Base-by-base conservation (phyloP, 169 alveolate species). In the Cryptosporidium sp. region DNA sequence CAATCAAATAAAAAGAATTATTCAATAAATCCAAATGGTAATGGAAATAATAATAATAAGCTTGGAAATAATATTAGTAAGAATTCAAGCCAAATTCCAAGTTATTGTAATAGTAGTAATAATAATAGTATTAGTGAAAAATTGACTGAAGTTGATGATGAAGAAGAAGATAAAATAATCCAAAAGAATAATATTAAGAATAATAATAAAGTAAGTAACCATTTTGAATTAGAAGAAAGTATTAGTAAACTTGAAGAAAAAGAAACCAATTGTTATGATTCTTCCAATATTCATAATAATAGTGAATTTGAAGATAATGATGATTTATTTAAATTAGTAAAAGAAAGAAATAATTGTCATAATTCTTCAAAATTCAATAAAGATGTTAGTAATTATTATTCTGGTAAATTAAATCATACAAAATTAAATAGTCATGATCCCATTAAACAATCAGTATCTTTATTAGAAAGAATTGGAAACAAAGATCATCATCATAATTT, bases 81-180 rank as follows among this genome's bases (percentile, higher is more conserved):
- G 16, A 53, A 26, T 45, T 23, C 86, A 6, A 52, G 58, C 70
- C 21, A 42, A 56, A 56, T 53, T 33, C 21, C 12, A 7, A 52
- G 52, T 42, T n/a, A 29, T 56, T 56, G 56, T 18, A 73, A 56
- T 35, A 60, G 44, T 12, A 73, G 71, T 21, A 51, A 73, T 37
- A 42, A 72, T 51, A 72, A 53, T 53, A 53, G 85, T 53, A n/a
- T 72, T 23, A 53, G 70, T 26, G 69, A 72, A 52, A 53, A 72
- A 31, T 53, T 72, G 21, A 48, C 58, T 16, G 67, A 56, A 56
- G 67, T 56, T 2, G 67, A 56, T 16, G 37, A 56, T 56, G 67
- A 56, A 56, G 67, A 56, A 23, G 67, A 56, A 2, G 1, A 21
- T 4, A n/a, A 56, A 56, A 12, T n/a, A 1, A 21, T 26, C 35